Percentiles rank a stretch among this genome's conserved stretches.
These are phyloP conservation scores for Pichia sorboxylosa DNA, from an alignment of 1,139 yeast species.

Conservation along the genomic window DNA sequence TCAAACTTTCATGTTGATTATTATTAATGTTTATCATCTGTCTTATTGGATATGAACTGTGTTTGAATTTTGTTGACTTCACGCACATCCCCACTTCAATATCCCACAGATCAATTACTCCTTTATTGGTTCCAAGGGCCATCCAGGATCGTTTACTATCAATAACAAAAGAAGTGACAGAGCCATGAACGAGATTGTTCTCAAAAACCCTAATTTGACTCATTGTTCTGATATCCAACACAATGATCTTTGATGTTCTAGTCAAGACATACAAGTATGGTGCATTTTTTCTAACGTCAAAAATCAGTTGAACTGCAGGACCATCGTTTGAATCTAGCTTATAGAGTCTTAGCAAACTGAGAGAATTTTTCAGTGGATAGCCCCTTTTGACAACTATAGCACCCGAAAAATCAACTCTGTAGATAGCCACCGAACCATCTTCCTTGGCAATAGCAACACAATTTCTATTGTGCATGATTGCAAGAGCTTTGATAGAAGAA, in stretches of 20 bases:
- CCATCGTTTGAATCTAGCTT: conserved; percentile 25
- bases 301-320: conserved; percentile 34
- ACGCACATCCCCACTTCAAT: conserved; percentile 51
- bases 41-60: conserved; percentile 33
- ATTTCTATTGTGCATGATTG: conserved; percentile 48
- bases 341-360: conserved; percentile 33
- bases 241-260: conserved; percentile 40
- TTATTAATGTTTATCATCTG: conserved; percentile 25
- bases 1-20: conserved; percentile 27
- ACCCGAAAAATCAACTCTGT: conserved; percentile 41
- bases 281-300: conserved; percentile 26
- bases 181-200: conserved; percentile 56
- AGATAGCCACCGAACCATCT: conserved; percentile 51
- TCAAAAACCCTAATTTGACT: conserved; percentile 31
- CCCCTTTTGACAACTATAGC: conserved; percentile 4
- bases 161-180: conserved; percentile 48
- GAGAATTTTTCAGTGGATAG: conserved; percentile 11
- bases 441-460: conserved; percentile 57
- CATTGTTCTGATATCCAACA: conserved; percentile 54
- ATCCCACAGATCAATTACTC: conserved; percentile 75
- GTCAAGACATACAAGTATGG: conserved; percentile 39
- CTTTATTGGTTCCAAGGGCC: conserved; percentile 62
- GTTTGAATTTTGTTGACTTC: conserved; percentile 49
- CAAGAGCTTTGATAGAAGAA: conserved; percentile 35
- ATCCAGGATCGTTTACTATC: conserved; percentile 49